Base-by-base conservation (phyloP, 352 stramenopile species). In the Pythium dissotocum region DNA sequence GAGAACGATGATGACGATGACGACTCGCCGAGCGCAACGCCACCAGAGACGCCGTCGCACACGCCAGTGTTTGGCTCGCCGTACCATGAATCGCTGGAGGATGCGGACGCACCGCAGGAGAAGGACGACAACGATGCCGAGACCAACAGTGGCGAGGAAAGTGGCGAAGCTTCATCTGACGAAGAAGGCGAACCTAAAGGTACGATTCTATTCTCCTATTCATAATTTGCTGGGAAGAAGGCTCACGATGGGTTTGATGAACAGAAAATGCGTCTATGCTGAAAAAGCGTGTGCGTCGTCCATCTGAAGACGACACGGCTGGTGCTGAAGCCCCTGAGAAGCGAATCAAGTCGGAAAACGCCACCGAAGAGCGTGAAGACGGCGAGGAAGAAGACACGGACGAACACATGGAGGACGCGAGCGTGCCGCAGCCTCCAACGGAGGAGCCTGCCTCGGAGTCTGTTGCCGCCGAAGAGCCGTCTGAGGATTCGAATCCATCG, bases 31-130 rank as follows among this genome's bases (percentile, higher is more conserved):
- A 85, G 68, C 58, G 79, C 79, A 8, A 91, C 83, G 2, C 85
- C 85, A 38, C 70, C 77, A 0, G 85, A 94, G 54, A 92, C 86
- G 21, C 86, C 86, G 8, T 85, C 77, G 0, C 78, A 81, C 54
- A 93, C 86, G 40, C 86, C 86, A 14, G 33, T 94, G 33, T 91
- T 86, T 71, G 85, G 85, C 8, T 91, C 82, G 0, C 86, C 82
- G 26, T 71, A 80, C 42, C 76, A 72, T 2, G 81, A 85, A 30
- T 80, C 79, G 9, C 67, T 75, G 40, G 66, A 82, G 26, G 80
- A 83, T 59, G 76, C 82, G 28, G 71, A 77, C 18, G 69, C 78
- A 12, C 72, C 85, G n/a, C 71, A 80, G 16, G 74, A 88, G 6
- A 59, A 58, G 26, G 75, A 69, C 14, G 67, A 78, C 8, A 63